These are phyloP conservation scores for Striga hermonthica DNA, from an alignment of 305 asterid species.

Conservation along the genomic window DNA sequence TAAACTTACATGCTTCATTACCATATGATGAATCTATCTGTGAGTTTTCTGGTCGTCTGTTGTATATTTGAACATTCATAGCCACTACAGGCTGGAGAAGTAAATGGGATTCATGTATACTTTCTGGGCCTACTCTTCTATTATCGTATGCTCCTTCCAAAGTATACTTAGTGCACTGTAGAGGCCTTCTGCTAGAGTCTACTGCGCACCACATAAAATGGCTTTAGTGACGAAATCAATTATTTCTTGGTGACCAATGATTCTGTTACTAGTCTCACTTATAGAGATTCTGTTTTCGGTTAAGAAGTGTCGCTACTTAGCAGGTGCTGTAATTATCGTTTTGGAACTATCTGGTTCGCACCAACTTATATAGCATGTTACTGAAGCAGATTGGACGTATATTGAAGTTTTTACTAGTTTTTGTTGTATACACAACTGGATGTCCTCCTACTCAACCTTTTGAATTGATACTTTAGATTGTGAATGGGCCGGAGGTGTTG, in stretches of 20 bases:
- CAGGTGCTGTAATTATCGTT: constrained; percentile 23
- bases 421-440: constrained; percentile 22
- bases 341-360: constrained; percentile 26
- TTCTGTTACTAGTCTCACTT: constrained; percentile 11
- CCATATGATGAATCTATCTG: neutral
- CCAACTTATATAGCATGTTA: constrained; percentile 19
- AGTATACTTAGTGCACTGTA: neutral
- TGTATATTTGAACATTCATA: neutral
- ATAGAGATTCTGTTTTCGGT: constrained; percentile 23
- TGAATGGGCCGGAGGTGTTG: constrained; percentile 98
- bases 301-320: constrained; percentile 15
- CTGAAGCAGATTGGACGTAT: constrained; percentile 19
- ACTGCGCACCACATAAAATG: constrained; percentile 17
- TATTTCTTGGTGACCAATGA: constrained; percentile 14
- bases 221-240: constrained; percentile 1
- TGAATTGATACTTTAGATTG: constrained; percentile 56
- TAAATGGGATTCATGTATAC: neutral
- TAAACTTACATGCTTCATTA: neutral
- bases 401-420: constrained; percentile 29
- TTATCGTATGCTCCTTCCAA: neutral
- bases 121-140: constrained; percentile 5
- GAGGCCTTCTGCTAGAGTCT: constrained; percentile 1
- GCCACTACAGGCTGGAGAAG: constrained; percentile 9
- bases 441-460: constrained; percentile 22
- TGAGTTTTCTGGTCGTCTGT: neutral